Evolutionary conservation across 768 basidiomycete genomes (phyloP).

Genomic region (Tricholomella constricta): DNA sequence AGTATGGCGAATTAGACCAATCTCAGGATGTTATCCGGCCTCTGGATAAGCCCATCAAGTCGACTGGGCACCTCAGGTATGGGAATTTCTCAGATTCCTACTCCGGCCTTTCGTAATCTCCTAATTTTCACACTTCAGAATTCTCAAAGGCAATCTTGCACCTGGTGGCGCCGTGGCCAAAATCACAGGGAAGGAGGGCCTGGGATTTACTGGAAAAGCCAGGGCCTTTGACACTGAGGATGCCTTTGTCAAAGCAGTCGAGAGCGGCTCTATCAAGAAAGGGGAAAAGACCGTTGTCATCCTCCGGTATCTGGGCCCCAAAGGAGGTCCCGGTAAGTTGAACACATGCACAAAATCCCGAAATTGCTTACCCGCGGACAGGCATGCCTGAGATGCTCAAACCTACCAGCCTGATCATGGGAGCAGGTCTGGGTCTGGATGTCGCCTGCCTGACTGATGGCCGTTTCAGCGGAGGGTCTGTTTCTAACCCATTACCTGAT

Average conservation of each 20-base stretch:
- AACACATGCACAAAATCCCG: constrained; percentile 7
- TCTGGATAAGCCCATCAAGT: constrained; percentile 84
- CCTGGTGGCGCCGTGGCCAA: constrained; percentile 97
- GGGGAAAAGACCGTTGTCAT: constrained; percentile 98
- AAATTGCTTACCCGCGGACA: constrained; percentile 28
- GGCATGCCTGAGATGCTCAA: constrained; percentile 99
- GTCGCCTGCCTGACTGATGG: constrained; percentile 98
- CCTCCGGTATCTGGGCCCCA: constrained; percentile 93
- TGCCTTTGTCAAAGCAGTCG: constrained; percentile 85
- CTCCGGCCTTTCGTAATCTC: constrained; percentile 15
- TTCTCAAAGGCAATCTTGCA: constrained; percentile 89
- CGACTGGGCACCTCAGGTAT: constrained; percentile 87
- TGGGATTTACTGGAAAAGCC: constrained; percentile 88
- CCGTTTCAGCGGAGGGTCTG: constrained; percentile 96
- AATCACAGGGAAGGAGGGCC: constrained; percentile 94
- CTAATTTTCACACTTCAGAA: constrained; percentile 46
- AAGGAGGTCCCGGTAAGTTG: constrained; percentile 90
- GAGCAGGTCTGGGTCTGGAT: constrained; percentile 93
- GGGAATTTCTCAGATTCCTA: constrained; percentile 15
- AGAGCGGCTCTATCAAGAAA: constrained; percentile 83
- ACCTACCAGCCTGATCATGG: constrained; percentile 97
- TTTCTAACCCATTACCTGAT: constrained; percentile 23
- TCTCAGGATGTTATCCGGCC: constrained; percentile 88
- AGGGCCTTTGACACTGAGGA: constrained; percentile 91
- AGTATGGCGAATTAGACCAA: constrained; percentile 72